These are phyloP conservation scores for Calocybe cyanea DNA, from an alignment of 768 basidiomycete genomes.

Conservation along the genomic window DNA sequence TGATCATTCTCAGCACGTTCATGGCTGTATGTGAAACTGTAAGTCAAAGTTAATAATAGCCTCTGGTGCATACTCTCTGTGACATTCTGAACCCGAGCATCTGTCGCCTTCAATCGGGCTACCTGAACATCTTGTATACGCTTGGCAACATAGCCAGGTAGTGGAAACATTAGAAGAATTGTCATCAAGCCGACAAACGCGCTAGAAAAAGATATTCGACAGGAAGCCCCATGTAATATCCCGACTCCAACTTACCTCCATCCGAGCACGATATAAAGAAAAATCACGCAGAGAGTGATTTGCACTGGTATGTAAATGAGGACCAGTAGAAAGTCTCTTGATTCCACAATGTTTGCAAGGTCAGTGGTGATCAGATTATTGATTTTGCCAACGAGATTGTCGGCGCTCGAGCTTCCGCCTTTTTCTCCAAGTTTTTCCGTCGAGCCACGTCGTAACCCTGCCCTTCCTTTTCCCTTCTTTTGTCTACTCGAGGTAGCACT, in stretches of 20 bases:
- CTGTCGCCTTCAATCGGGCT: conserved; percentile 49
- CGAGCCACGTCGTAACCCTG: conserved; percentile 6
- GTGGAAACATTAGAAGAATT: conserved; percentile 50
- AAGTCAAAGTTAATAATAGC: not conserved
- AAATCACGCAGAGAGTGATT: conserved; percentile 33
- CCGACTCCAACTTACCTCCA: conserved; percentile 33
- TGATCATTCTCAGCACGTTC: conserved; percentile 62
- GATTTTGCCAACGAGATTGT: conserved; percentile 67
- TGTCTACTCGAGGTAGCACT: conserved; percentile 11
- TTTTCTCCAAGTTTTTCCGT: not conserved
- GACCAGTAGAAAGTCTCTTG: conserved; percentile 31
- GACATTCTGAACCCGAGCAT: conserved; percentile 57
- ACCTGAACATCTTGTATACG: conserved; percentile 43
- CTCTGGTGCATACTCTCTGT: conserved; percentile 48
- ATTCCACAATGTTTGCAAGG: conserved; percentile 31
- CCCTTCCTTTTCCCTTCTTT: conserved; percentile 13
- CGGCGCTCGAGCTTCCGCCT: conserved; percentile 20
- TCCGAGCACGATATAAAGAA: conserved; percentile 45
- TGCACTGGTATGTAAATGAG: conserved; percentile 39
- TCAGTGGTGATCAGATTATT: conserved; percentile 77
- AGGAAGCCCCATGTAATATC: conserved; percentile 5
- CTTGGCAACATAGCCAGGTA: conserved; percentile 55
- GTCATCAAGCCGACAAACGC: conserved; percentile 54
- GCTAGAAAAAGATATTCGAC: conserved; percentile 25
- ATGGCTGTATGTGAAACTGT: conserved; percentile 37